Percentiles rank a stretch among this genome's conserved stretches.
Evolutionary conservation across 768 basidiomycete genomes (phyloP).

Genomic region (Russula griseocarnosa): DNA sequence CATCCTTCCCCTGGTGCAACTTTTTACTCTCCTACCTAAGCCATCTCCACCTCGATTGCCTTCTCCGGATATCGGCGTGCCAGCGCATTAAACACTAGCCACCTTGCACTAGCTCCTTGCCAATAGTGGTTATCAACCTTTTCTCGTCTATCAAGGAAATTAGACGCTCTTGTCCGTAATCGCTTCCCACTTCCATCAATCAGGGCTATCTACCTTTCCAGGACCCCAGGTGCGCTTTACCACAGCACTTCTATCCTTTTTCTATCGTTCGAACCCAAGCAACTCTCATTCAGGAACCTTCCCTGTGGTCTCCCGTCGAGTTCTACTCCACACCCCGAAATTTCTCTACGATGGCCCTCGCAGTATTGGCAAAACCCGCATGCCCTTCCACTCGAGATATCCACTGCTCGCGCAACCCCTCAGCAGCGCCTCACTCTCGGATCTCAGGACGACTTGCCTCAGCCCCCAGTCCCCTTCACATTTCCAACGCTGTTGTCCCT

Average conservation of each 20-base stretch:
- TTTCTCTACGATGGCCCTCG: slow-evolving; percentile 18
- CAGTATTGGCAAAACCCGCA: slow-evolving; percentile 21
- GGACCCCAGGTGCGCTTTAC: slow-evolving; percentile 12
- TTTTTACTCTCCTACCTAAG: slow-evolving; percentile 1
- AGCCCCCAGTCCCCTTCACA: slow-evolving; percentile 29
- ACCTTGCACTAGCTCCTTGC: slow-evolving; percentile 3
- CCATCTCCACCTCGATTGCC: not conserved
- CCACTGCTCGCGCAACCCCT: slow-evolving; percentile 44
- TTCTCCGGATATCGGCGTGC: slow-evolving; percentile 5
- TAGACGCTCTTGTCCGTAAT: slow-evolving; percentile 3
- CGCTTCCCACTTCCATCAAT: slow-evolving; percentile 2
- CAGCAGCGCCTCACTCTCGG: slow-evolving; percentile 57
- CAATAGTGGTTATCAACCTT: slow-evolving; percentile 14
- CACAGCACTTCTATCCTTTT: slow-evolving; percentile 5
- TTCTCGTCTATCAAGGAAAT: not conserved
- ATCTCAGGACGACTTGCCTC: slow-evolving; percentile 51
- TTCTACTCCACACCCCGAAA: not conserved
- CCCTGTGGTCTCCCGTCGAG: not conserved
- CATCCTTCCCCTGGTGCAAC: not conserved
- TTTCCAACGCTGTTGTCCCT: slow-evolving; percentile 3
- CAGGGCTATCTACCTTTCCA: slow-evolving; percentile 4
- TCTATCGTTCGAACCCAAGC: slow-evolving; percentile 11
- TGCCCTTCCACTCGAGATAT: slow-evolving; percentile 24
- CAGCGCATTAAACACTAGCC: slow-evolving; percentile 20
- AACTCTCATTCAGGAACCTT: slow-evolving; percentile 7